Base-by-base conservation (phyloP, 345 rosid genomes). In the Rhodomyrtus tomentosa region DNA sequence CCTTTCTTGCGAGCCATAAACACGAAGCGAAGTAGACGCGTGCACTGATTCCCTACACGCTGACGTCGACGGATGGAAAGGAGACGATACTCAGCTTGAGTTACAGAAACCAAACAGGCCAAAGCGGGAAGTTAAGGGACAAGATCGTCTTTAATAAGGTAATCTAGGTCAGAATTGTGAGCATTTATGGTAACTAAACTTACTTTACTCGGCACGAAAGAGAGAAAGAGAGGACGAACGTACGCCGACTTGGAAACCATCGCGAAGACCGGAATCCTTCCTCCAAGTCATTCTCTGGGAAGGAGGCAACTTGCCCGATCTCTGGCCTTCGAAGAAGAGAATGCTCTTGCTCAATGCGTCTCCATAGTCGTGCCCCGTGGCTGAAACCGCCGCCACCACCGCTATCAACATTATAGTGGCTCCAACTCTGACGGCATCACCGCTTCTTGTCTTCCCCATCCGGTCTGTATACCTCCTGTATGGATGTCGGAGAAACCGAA, bases 281-380 rank as follows among this genome's bases (percentile, higher is more conserved):
- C 96, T 89, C 98, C 98, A 93, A 45, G 86, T 83, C 80, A 89
- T 80, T 86, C 95, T 88, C 79, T 94, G 93, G 80, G 84, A 86
- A 7, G 89, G 20, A 2, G 95, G 98, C 80, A 93, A 58, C 79
- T 86, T 89, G 12, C 96, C 96, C 0, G 96, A 94, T 80, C 96
- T 87, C 80, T 94, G 96, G 42, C 98, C 95, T 88, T 94, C 95
- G 82, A 91, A 94, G 84, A 94, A 94, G 86, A 92, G 88, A 85
- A 94, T 90, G 40, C 93, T 88, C 82, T 89, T 94, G 24, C 90
- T 85, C 52, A 94, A 90, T 14, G 98, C 98, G 24, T 89, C 93
- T 16, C 86, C 91, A 85, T 94, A 94, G 81, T 94, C 90, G 29
- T 89, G 91, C 16, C 91, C 49, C 42, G 86, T 50, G 87, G 82